Evolutionary conservation across 2,329 filamentous ascomycete species (phyloP).

Genomic region (Apiospora koreana): DNA sequence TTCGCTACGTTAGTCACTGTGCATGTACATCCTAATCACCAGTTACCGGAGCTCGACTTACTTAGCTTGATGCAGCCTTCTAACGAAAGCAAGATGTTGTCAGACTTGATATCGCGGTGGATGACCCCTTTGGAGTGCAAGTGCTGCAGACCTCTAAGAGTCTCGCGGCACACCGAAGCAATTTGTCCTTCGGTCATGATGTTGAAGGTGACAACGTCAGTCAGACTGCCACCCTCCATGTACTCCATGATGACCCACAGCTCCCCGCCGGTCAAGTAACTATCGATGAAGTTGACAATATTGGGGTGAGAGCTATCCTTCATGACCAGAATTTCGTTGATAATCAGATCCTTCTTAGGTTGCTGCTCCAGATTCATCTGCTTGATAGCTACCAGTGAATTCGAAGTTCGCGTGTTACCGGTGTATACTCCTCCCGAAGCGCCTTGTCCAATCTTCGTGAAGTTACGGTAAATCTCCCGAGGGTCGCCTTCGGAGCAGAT

Average conservation of each 20-base stretch:
- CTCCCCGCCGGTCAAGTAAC: conserved; percentile 85
- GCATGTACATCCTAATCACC: not conserved
- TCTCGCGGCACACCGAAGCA: conserved; percentile 92
- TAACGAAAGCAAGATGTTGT: conserved; percentile 92
- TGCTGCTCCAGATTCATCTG: conserved; percentile 99
- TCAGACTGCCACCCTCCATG: conserved; percentile 97
- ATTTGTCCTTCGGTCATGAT: conserved; percentile 99
- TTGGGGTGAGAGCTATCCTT: conserved; percentile 98
- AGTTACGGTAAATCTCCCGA: conserved; percentile 79
- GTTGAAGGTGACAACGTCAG: conserved; percentile 98
- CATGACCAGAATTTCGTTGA: conserved; percentile 99
- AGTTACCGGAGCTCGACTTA: conserved; percentile 48
- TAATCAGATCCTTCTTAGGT: conserved; percentile 98
- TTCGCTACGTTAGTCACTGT: conserved; percentile 17
- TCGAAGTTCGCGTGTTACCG: conserved; percentile 80
- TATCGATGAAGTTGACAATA: conserved; percentile 99
- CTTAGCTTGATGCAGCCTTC: conserved; percentile 98
- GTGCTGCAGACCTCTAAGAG: conserved; percentile 87
- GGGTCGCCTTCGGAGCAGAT: conserved; percentile 93
- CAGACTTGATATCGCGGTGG: conserved; percentile 97
- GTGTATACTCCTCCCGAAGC: conserved; percentile 95
- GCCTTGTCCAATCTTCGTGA: conserved; percentile 96
- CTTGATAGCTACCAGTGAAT: conserved; percentile 94
- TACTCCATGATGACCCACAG: conserved; percentile 99
- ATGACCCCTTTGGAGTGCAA: conserved; percentile 97